Evolutionary conservation across 192 early-diverging fungal species (phyloP).

Genomic region (Coemansia sp.): DNA sequence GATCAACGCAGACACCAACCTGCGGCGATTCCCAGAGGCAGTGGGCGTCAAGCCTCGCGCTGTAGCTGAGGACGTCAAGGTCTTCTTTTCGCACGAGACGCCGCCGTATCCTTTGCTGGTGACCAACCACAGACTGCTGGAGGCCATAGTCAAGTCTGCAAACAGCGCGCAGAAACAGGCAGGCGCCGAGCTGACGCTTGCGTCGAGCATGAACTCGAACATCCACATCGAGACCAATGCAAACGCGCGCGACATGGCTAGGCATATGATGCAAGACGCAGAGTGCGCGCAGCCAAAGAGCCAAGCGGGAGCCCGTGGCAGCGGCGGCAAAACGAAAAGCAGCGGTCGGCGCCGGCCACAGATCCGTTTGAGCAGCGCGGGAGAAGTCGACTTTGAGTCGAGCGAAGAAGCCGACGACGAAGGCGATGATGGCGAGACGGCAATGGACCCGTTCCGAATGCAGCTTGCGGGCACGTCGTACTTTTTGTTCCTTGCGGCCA

Average conservation of each 20-base stretch:
- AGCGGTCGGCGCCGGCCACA: conserved; percentile 19
- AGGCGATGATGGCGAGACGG: conserved; percentile 4
- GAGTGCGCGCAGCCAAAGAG: background rate
- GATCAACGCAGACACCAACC: conserved; percentile 49
- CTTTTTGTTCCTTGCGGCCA: conserved; percentile 52
- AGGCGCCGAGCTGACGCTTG: conserved; percentile 50
- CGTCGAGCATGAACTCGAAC: conserved; percentile 54
- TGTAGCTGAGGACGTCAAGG: conserved; percentile 12
- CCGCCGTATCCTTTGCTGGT: conserved; percentile 53
- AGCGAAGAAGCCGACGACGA: conserved; percentile 15
- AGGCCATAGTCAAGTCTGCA: conserved; percentile 23
- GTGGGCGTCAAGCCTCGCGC: conserved; percentile 12
- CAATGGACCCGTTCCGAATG: conserved; percentile 48
- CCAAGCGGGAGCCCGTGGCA: background rate
- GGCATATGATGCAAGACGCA: conserved; percentile 1
- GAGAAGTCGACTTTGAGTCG: conserved; percentile 40
- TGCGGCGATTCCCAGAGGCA: conserved; percentile 35
- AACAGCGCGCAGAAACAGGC: conserved; percentile 12
- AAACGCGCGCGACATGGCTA: conserved; percentile 26
- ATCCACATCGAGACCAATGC: conserved; percentile 57
- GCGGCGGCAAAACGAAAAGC: conserved; percentile 5
- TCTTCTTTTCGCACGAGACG: conserved; percentile 47
- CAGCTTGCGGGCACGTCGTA: conserved; percentile 46
- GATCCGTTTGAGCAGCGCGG: conserved; percentile 14
- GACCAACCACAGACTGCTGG: conserved; percentile 40